These are phyloP conservation scores for Jackrogersella multiformis DNA, from an alignment of 495 filamentous ascomycete species.

Conservation along the genomic window DNA sequence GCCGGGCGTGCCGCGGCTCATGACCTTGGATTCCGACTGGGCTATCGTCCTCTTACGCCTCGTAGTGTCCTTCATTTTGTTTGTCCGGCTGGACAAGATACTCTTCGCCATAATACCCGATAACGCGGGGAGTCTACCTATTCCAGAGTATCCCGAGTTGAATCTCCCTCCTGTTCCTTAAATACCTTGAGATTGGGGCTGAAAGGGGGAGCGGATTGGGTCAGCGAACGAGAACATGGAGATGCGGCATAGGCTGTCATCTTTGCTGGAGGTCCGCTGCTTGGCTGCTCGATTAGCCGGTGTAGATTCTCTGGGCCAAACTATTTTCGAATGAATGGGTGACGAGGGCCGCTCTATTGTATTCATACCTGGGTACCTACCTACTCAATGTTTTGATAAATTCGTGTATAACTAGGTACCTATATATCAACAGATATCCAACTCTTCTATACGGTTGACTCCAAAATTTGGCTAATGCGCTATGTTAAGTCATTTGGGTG, in stretches of 20 bases:
- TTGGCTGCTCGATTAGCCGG: background rate
- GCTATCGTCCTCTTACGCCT: constrained; percentile 43
- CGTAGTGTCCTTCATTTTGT: constrained; percentile 45
- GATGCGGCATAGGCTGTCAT: background rate
- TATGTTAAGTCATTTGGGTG: background rate
- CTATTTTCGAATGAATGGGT: background rate
- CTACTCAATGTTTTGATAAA: too few species aligned
- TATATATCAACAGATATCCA: background rate
- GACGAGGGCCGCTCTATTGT: background rate
- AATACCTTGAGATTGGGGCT: background rate
- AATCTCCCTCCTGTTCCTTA: background rate
- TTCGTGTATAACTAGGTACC: background rate
- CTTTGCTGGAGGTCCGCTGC: too few species aligned
- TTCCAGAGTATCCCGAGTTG: constrained; percentile 55
- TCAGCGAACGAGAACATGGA: background rate
- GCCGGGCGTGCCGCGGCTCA: constrained; percentile 26
- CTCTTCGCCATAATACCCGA: constrained; percentile 40
- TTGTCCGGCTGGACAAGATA: constrained; percentile 47
- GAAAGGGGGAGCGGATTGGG: background rate
- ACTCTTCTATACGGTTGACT: background rate
- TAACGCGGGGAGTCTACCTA: constrained; percentile 47
- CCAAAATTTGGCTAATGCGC: too few species aligned
- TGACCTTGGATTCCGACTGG: constrained; percentile 42
- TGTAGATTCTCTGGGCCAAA: background rate
- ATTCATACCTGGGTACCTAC: too few species aligned